These are phyloP conservation scores for Cryphonectria parasitica DNA, from an alignment of 2,329 filamentous ascomycete species.

Conservation along the genomic window DNA sequence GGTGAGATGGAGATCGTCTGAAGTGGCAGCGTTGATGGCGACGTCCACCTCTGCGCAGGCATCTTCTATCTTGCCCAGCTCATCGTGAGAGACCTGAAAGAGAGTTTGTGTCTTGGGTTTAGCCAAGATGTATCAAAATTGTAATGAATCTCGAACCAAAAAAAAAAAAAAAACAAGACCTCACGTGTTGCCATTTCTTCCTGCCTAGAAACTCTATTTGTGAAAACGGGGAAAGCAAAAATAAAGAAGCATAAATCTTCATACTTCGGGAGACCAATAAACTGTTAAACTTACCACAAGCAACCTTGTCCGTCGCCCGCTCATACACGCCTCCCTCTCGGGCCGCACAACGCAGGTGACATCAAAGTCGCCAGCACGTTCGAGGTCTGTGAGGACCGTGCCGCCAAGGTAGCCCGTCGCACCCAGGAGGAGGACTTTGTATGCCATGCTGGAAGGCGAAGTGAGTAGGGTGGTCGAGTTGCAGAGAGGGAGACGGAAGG, in stretches of 20 bases:
- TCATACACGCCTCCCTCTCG: background rate
- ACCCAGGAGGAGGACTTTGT: constrained; percentile 6
- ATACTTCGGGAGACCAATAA: background rate
- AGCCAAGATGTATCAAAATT: background rate
- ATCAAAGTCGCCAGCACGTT: constrained; percentile 4
- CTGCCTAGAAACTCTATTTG: background rate
- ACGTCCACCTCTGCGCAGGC: constrained; percentile 12
- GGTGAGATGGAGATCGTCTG: constrained; percentile 12
- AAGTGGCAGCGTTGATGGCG: constrained; percentile 17
- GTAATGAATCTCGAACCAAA: background rate
- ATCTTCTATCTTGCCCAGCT: constrained; percentile 7
- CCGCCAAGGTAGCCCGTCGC: constrained; percentile 20
- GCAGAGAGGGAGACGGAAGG: background rate
- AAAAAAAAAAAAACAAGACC: background rate
- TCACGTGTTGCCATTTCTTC: background rate
- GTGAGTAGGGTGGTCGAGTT: background rate
- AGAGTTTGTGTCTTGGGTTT: background rate
- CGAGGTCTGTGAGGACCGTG: constrained; percentile 16
- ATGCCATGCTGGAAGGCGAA: constrained; percentile 10
- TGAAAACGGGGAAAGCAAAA: background rate
- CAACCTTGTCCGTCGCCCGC: background rate
- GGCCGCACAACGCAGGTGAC: constrained; percentile 15
- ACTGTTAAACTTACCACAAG: constrained; percentile 1
- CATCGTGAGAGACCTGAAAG: constrained; percentile 10
- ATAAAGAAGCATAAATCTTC: no score